Conservation (phyloP, 2,329 filamentous ascomycete genomes). For the Cercospora berteroae region DNA sequence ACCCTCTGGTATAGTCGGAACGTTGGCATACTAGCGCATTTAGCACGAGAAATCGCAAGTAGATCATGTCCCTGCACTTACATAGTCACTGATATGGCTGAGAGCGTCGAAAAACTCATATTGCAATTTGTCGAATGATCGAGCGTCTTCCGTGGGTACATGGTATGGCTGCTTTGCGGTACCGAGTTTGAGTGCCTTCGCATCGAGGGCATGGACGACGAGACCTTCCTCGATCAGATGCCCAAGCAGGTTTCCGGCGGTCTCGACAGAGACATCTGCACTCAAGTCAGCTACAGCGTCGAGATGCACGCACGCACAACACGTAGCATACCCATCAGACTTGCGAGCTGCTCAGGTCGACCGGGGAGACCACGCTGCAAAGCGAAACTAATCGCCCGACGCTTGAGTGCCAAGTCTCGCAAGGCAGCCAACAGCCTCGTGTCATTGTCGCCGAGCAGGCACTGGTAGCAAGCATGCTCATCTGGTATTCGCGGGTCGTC, state of each 20-base stretch:
- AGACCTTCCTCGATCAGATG: slow-evolving; percentile 28
- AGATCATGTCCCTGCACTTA: slow-evolving; percentile 10
- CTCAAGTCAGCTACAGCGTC: slow-evolving; percentile 11
- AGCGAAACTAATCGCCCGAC: slow-evolving; percentile 30
- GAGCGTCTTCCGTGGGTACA: slow-evolving; percentile 23
- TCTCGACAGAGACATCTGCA: slow-evolving; percentile 20
- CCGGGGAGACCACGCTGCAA: slow-evolving; percentile 25
- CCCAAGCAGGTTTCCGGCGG: slow-evolving; percentile 19
- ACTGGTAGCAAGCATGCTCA: slow-evolving; percentile 49
- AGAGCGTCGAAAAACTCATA: slow-evolving; percentile 32
- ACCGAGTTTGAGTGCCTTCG: slow-evolving; percentile 21
- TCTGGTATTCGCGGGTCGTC: slow-evolving; percentile 43
- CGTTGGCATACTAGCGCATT: slow-evolving; percentile 15
- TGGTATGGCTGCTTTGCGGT: slow-evolving; percentile 23
- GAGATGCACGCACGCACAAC: too few relatives aligned
- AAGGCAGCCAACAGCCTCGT: slow-evolving; percentile 16
- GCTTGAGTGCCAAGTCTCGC: slow-evolving; percentile 26
- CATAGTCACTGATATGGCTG: slow-evolving; percentile 25
- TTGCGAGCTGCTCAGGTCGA: slow-evolving; percentile 20
- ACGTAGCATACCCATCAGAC: slow-evolving; percentile 22
- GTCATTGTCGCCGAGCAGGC: slow-evolving; percentile 37
- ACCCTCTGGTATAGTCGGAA: not conserved
- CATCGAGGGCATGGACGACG: slow-evolving; percentile 20
- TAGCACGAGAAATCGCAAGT: not conserved
- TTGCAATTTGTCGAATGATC: slow-evolving; percentile 28